Evolutionary conservation across 257 asterid genomes (phyloP).

Genomic region (Gentiana straminea): DNA sequence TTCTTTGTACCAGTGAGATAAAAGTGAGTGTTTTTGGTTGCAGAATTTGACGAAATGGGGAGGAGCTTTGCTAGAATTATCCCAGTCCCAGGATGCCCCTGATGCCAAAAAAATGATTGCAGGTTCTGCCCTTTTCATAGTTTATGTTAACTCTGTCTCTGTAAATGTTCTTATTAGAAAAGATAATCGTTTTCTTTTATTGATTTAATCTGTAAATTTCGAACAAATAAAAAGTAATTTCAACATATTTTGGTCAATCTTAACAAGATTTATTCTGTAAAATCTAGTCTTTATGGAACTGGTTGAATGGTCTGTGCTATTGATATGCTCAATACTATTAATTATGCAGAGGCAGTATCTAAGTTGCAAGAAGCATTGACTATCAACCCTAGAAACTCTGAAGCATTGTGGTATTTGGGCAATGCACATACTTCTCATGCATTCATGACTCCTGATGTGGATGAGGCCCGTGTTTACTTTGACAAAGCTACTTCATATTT

Average conservation of each 20-base stretch:
- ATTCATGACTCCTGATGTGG: slow-evolving; percentile 58
- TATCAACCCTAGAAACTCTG: slow-evolving; percentile 58
- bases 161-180: background rate
- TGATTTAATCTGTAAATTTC: background rate
- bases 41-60: slow-evolving; percentile 95
- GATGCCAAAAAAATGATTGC: slow-evolving; percentile 72
- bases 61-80: slow-evolving; percentile 69
- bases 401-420: slow-evolving; percentile 82
- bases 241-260: no score
- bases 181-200: background rate
- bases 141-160: background rate
- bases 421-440: slow-evolving; percentile 78
- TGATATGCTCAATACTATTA: background rate
- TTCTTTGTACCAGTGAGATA: background rate
- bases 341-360: slow-evolving; percentile 52
- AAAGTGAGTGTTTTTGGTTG: slow-evolving; percentile 12
- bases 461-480: slow-evolving; percentile 50
- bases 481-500: slow-evolving; percentile 52
- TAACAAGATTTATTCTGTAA: no score
- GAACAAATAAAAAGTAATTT: background rate
- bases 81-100: slow-evolving; percentile 67
- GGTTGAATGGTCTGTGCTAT: no score
- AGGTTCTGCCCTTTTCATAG: slow-evolving; percentile 25
- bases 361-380: slow-evolving; percentile 79
- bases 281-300: no score